Evolutionary conservation across 345 rosid genomes (phyloP).

Genomic region (Dipteronia sinensis): DNA sequence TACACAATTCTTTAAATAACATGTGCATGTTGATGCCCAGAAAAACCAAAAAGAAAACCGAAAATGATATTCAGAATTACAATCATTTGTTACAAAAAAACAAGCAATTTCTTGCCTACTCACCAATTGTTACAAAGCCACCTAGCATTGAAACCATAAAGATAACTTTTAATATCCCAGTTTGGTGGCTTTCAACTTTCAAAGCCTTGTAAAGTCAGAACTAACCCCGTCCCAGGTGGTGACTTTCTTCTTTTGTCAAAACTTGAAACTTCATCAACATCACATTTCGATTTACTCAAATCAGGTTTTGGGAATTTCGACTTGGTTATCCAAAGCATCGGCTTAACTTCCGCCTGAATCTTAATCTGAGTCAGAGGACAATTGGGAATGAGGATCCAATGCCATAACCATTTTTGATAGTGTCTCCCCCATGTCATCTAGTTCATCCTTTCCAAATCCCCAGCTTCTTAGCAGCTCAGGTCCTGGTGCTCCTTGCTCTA

Average conservation of each 20-base stretch:
- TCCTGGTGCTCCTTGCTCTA: conserved; percentile 64
- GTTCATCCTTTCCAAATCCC: conserved; percentile 85
- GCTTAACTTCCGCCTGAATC: conserved; percentile 5
- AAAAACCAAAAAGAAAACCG: not conserved
- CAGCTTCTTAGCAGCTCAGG: conserved; percentile 65
- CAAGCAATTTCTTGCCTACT: not conserved
- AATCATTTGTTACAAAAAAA: not conserved
- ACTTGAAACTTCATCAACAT: not conserved
- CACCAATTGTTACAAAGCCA: too few relatives aligned
- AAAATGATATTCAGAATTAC: not conserved
- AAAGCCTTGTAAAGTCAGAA: not conserved
- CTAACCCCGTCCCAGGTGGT: not conserved
- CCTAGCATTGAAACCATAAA: not conserved
- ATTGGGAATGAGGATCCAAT: conserved; percentile 42
- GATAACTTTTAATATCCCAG: not conserved
- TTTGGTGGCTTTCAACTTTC: not conserved
- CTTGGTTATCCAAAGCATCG: not conserved
- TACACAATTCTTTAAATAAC: too few relatives aligned
- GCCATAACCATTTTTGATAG: conserved; percentile 61
- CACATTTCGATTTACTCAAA: too few relatives aligned
- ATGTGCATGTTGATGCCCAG: too few relatives aligned
- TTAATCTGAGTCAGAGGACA: conserved; percentile 70
- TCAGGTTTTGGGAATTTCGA: not conserved
- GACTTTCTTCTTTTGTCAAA: not conserved
- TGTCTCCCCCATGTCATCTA: conserved; percentile 70